phyloP scores from a whole-genome alignment of 495 filamentous ascomycete genomes.

The Penicillium tannophilum region DNA sequence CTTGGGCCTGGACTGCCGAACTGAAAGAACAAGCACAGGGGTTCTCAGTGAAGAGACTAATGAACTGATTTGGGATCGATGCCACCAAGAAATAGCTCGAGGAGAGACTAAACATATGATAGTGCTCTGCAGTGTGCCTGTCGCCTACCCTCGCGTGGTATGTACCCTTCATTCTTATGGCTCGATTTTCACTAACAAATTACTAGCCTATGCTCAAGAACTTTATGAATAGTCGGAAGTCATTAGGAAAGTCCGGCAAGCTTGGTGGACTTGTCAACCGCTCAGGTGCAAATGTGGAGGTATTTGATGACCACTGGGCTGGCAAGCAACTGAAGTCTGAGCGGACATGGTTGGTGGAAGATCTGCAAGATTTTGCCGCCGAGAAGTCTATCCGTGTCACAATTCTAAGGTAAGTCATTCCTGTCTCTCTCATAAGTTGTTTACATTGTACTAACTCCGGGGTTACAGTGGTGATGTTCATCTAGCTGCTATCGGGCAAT shows the following conservation, averaged over 20 bases:
- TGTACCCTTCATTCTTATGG: slow-evolving; percentile 41
- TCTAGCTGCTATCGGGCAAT: slow-evolving; percentile 87
- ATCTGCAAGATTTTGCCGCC: slow-evolving; percentile 86
- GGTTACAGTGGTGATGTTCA: slow-evolving; percentile 80
- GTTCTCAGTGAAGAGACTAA: slow-evolving; percentile 82
- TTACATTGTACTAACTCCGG: slow-evolving; percentile 20
- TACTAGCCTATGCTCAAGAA: slow-evolving; percentile 66
- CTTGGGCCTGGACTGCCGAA: slow-evolving; percentile 86
- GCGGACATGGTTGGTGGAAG: slow-evolving; percentile 81
- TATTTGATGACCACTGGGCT: slow-evolving; percentile 97
- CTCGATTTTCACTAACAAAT: slow-evolving; percentile 15
- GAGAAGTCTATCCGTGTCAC: slow-evolving; percentile 92
- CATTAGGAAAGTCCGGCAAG: slow-evolving; percentile 77
- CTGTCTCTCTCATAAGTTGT: neutral
- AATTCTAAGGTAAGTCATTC: slow-evolving; percentile 65
- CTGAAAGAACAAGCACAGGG: slow-evolving; percentile 80
- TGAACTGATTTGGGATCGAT: slow-evolving; percentile 81
- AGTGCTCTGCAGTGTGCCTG: slow-evolving; percentile 80
- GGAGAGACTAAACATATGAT: slow-evolving; percentile 88
- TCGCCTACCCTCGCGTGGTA: slow-evolving; percentile 91
- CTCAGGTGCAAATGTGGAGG: slow-evolving; percentile 90
- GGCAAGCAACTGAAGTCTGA: slow-evolving; percentile 91
- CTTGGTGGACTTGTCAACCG: slow-evolving; percentile 82
- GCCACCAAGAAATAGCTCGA: slow-evolving; percentile 74
- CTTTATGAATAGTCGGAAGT: slow-evolving; percentile 83